phyloP scores from a whole-genome alignment of 495 filamentous ascomycete genomes.

The Daldinia loculata region DNA sequence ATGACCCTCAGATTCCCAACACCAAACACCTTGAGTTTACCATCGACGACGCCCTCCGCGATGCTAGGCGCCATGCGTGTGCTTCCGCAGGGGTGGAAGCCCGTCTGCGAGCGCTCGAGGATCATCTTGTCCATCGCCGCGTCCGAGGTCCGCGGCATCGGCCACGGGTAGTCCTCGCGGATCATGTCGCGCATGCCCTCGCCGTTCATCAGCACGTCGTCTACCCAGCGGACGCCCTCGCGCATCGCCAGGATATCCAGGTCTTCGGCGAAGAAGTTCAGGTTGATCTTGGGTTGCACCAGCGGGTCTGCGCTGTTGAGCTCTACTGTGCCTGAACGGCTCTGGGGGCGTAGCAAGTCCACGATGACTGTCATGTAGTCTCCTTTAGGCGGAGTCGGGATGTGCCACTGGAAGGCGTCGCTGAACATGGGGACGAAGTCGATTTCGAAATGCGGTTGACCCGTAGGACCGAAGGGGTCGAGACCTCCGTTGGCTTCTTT shows the following conservation, averaged over 20 bases:
- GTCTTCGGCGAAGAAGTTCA: conserved; percentile 66
- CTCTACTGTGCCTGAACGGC: conserved; percentile 58
- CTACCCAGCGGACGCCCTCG: conserved; percentile 63
- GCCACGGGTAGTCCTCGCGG: conserved; percentile 64
- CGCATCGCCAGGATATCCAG: conserved; percentile 66
- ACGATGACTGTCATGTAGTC: conserved; percentile 67
- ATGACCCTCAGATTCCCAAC: conserved; percentile 61
- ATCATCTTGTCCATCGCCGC: conserved; percentile 66
- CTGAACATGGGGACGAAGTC: conserved; percentile 70
- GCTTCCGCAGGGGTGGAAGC: conserved; percentile 67
- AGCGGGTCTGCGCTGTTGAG: conserved; percentile 62
- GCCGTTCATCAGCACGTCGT: conserved; percentile 65
- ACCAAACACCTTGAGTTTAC: conserved; percentile 63
- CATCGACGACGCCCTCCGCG: conserved; percentile 63
- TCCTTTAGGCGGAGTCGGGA: conserved; percentile 59
- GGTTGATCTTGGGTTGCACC: conserved; percentile 65
- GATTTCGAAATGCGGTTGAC: conserved; percentile 71
- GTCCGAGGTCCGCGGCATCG: conserved; percentile 65
- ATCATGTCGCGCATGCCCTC: conserved; percentile 67
- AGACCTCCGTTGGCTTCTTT: conserved; percentile 61
- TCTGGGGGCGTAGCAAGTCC: conserved; percentile 65
- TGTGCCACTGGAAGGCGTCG: conserved; percentile 72
- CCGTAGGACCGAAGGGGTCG: conserved; percentile 66
- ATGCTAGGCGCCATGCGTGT: conserved; percentile 62
- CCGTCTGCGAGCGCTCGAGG: conserved; percentile 66